These are phyloP conservation scores for Sclerotiophoma versabilis DNA, from an alignment of 2,329 filamentous ascomycete species.

Conservation along the genomic window DNA sequence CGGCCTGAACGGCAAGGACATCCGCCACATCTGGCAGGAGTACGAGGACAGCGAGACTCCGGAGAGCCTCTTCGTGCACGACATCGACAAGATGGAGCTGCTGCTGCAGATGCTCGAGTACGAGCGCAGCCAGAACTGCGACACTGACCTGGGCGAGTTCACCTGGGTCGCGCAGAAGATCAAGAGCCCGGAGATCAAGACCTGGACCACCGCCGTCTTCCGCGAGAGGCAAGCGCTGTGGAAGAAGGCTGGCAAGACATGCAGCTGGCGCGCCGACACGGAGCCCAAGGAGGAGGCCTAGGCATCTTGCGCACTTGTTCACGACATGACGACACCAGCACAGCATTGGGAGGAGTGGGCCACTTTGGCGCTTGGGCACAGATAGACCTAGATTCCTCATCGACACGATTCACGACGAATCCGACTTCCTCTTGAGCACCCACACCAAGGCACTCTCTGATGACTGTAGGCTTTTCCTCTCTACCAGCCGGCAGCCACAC, in stretches of 20 bases:
- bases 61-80: conserved; percentile 90
- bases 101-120: conserved; percentile 97
- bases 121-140: conserved; percentile 72
- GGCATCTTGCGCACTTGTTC: neutral
- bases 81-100: conserved; percentile 96
- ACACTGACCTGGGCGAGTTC: conserved; percentile 85
- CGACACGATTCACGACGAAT: neutral
- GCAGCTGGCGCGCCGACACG: conserved; percentile 37
- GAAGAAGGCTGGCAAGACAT: conserved; percentile 54
- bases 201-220: conserved; percentile 79
- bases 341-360: conserved; percentile 1
- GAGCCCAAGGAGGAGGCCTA: conserved; percentile 28
- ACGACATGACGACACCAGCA: conserved; percentile 9
- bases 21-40: conserved; percentile 87
- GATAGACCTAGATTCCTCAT: conserved; percentile 15
- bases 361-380: conserved; percentile 6
- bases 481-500: too few relatives aligned
- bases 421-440: neutral
- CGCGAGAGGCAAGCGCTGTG: conserved; percentile 78
- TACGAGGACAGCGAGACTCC: conserved; percentile 88
- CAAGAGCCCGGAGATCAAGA: conserved; percentile 76
- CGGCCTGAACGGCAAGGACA: conserved; percentile 72
- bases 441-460: too few relatives aligned
- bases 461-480: too few relatives aligned
- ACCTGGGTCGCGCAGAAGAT: conserved; percentile 78